phyloP scores from a whole-genome alignment of 192 early-diverging fungal genomes.

The Spizellomyces punctatus region DNA sequence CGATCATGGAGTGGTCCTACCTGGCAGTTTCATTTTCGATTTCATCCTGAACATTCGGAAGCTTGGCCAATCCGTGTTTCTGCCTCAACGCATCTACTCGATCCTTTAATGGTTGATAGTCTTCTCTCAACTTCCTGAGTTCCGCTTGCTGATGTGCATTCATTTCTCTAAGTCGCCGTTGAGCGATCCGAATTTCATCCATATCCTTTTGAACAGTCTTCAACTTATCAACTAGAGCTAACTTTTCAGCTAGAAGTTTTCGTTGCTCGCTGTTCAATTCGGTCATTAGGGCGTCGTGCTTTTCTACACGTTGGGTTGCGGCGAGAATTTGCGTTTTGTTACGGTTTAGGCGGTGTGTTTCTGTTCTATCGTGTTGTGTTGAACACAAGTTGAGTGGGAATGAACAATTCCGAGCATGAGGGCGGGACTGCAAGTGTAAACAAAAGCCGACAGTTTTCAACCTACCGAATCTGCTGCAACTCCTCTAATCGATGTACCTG shows the following conservation, averaged over 20 bases:
- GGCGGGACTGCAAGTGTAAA: too few relatives aligned
- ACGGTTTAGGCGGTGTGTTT: not conserved
- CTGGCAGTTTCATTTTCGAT: slow-evolving; percentile 1
- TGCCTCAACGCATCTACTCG: not conserved
- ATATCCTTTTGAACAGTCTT: not conserved
- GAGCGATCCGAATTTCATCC: not conserved
- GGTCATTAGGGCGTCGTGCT: not conserved
- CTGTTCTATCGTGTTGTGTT: not conserved
- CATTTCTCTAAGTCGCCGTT: not conserved
- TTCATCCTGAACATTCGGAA: slow-evolving; percentile 10
- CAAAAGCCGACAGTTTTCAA: not conserved
- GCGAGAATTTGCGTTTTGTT: not conserved
- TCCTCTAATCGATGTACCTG: not conserved
- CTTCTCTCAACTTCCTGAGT: not conserved
- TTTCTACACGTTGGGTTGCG: slow-evolving; percentile 2
- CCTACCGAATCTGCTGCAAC: not conserved
- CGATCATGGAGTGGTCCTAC: not conserved
- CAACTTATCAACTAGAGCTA: slow-evolving; percentile 3
- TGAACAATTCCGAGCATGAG: too few relatives aligned
- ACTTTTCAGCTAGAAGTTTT: not conserved
- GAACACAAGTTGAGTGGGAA: not conserved
- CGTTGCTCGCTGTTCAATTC: not conserved
- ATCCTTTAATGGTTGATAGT: slow-evolving; percentile 12
- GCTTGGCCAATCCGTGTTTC: slow-evolving; percentile 8
- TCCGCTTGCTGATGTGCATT: not conserved